A percentile compares a stretch with the other conserved stretches of the same genome.
Conservation (phyloP, 2,329 filamentous ascomycete genomes). For the Monilinia polystroma region DNA sequence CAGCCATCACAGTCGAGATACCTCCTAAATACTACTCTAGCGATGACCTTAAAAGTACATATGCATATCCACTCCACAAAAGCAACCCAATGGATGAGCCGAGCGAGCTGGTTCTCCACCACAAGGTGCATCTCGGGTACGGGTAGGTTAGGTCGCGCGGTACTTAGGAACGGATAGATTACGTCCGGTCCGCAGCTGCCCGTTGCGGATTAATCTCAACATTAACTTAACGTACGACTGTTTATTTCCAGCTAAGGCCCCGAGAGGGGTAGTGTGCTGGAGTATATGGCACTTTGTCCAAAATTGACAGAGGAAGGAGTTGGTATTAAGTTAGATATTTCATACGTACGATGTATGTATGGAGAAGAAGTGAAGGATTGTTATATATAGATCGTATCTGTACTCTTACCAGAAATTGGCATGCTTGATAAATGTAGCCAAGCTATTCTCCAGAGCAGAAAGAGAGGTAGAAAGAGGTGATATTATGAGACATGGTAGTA, state of each 20-base stretch:
- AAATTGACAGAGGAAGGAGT: not conserved
- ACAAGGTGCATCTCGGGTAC: not conserved
- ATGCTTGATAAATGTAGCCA: not conserved
- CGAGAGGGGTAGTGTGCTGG: conserved; percentile 3
- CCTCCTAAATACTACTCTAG: not conserved
- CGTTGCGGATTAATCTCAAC: not conserved
- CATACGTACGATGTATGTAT: not conserved
- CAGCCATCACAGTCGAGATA: not conserved
- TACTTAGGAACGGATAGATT: not conserved
- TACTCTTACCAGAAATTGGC: not conserved
- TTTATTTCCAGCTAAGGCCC: not conserved
- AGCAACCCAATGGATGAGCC: too few species aligned
- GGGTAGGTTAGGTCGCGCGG: not conserved
- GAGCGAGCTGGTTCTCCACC: not conserved
- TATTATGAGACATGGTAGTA: too few species aligned
- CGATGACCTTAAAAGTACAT: not conserved
- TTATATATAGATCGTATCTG: not conserved
- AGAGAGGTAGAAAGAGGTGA: not conserved
- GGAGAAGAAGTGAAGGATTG: not conserved
- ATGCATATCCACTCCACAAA: not conserved
- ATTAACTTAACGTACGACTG: not conserved
- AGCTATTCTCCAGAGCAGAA: not conserved
- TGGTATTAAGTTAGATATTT: not conserved
- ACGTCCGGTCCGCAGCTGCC: not conserved
- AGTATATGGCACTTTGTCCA: not conserved